These are phyloP conservation scores for Chlorokybus atmophyticus DNA, from an alignment of 139 green algal species.

Conservation along the genomic window DNA sequence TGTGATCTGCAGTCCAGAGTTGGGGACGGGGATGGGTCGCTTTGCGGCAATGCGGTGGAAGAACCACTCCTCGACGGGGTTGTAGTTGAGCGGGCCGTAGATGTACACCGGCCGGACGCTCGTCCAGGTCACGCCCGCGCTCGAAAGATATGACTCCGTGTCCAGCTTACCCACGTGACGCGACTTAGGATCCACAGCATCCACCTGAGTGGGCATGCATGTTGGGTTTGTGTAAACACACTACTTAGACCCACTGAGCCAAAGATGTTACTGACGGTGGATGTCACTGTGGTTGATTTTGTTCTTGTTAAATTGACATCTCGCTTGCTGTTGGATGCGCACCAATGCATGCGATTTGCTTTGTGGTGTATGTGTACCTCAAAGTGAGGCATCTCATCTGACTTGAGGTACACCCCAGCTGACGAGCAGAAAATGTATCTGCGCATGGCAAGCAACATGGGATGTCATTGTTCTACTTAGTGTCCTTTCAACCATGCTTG, in stretches of 20 bases:
- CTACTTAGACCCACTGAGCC: no score
- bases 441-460: slow-evolving; percentile 4
- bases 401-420: slow-evolving; percentile 91
- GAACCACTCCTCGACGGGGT: slow-evolving; percentile 76
- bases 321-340: no score
- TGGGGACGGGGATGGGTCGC: slow-evolving; percentile 74
- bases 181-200: slow-evolving; percentile 73
- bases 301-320: no score
- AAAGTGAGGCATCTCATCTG: slow-evolving; percentile 76
- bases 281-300: no score
- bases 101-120: slow-evolving; percentile 91
- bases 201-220: slow-evolving; percentile 50
- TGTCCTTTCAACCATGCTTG: no score
- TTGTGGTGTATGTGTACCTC: no score
- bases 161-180: slow-evolving; percentile 96
- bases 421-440: slow-evolving; percentile 81
- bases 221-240: no score
- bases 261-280: no score
- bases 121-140: slow-evolving; percentile 69
- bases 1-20: slow-evolving; percentile 64
- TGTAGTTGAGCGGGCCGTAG: slow-evolving; percentile 96
- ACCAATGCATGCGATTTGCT: no score
- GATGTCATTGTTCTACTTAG: no score
- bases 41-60: slow-evolving; percentile 71
- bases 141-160: slow-evolving; percentile 69